Evolutionary conservation across 1,284 basidiomycete species (phyloP).

Genomic region (Ustilago bromivora): DNA sequence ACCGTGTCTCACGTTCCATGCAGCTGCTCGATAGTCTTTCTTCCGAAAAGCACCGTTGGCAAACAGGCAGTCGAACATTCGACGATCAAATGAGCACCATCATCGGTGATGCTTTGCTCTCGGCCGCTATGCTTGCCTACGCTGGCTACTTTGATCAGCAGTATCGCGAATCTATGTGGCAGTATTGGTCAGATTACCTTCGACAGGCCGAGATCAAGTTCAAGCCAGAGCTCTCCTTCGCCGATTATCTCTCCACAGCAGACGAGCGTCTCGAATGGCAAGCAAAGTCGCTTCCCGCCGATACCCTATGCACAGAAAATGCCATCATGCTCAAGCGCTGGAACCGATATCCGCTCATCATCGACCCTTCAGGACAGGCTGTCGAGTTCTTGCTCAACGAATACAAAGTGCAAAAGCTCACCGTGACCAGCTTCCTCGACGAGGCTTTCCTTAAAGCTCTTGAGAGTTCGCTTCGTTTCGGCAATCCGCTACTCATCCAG

Average conservation of each 20-base stretch:
- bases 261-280: conserved; percentile 97
- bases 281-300: conserved; percentile 90
- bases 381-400: conserved; percentile 93
- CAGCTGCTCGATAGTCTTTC: conserved; percentile 93
- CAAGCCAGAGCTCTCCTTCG: conserved; percentile 90
- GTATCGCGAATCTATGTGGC: conserved; percentile 97
- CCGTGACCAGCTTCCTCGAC: conserved; percentile 97
- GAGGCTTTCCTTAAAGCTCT: conserved; percentile 98
- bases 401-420: conserved; percentile 95
- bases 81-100: conserved; percentile 99
- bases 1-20: conserved; percentile 97
- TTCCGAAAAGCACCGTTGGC: conserved; percentile 95
- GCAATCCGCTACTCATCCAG: conserved; percentile 95
- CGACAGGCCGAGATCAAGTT: conserved; percentile 89
- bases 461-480: conserved; percentile 98
- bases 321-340: conserved; percentile 96
- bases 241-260: conserved; percentile 96
- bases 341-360: conserved; percentile 96
- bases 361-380: conserved; percentile 99
- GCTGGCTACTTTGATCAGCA: conserved; percentile 99
- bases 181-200: conserved; percentile 91
- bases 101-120: conserved; percentile 94
- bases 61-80: conserved; percentile 92
- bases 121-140: conserved; percentile 96
- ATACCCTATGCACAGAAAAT: conserved; percentile 96